Conservation (phyloP, 108 stramenopile species). For the Nitzschia sp. region DNA sequence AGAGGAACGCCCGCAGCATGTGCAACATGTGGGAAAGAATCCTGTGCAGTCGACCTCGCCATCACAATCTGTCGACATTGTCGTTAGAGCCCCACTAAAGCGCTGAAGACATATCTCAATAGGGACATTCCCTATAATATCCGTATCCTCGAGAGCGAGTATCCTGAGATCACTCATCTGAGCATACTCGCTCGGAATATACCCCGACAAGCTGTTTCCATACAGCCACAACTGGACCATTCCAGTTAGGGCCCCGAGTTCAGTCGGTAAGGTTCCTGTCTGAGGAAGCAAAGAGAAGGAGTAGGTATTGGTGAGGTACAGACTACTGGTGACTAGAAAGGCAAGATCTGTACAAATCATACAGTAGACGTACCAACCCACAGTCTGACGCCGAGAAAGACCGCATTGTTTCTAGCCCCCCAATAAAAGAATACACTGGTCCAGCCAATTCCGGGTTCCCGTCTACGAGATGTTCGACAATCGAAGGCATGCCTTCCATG, state of each 20-base stretch:
- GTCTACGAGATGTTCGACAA: constrained; percentile 21
- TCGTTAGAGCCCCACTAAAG: background rate
- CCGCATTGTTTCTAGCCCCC: background rate
- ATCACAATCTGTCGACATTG: constrained; percentile 12
- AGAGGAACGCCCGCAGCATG: constrained; percentile 8
- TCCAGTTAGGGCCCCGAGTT: constrained; percentile 2
- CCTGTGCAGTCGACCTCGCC: constrained; percentile 9
- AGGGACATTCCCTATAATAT: constrained; percentile 2
- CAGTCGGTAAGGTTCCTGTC: constrained; percentile 13
- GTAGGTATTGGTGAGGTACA: background rate
- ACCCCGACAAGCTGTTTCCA: constrained; percentile 3
- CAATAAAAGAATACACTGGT: constrained; percentile 7
- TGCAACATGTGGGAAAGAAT: constrained; percentile 16
- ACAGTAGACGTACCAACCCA: constrained; percentile 19
- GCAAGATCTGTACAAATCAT: too few species aligned
- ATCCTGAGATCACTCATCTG: constrained; percentile 9
- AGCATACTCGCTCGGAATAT: constrained; percentile 11
- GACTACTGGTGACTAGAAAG: too few species aligned
- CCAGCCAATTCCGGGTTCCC: constrained; percentile 14
- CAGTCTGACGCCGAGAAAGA: constrained; percentile 18
- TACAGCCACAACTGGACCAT: constrained; percentile 17
- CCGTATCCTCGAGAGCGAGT: constrained; percentile 13
- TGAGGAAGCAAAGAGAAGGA: background rate
- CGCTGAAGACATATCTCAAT: constrained; percentile 16
- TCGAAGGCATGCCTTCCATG: constrained; percentile 10